These are phyloP conservation scores for Amanita muscaria DNA, from an alignment of 768 basidiomycete species.

Conservation along the genomic window DNA sequence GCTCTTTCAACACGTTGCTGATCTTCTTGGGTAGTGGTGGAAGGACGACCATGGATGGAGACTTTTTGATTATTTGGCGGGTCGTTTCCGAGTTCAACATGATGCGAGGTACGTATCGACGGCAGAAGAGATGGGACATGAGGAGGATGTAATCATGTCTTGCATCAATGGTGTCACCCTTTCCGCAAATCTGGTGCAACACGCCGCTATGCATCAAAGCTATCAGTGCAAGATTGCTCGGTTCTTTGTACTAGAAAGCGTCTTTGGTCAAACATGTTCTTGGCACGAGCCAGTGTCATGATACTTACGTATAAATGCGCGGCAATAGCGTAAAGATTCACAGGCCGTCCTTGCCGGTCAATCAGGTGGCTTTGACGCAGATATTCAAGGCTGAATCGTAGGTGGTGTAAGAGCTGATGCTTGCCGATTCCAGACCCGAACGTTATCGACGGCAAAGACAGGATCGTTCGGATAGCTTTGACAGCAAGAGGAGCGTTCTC, in stretches of 20 bases:
- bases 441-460: slow-evolving; percentile 50
- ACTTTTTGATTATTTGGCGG: slow-evolving; percentile 28
- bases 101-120: slow-evolving; percentile 41
- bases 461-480: slow-evolving; percentile 40
- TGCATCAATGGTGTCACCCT: slow-evolving; percentile 29
- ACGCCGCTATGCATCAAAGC: slow-evolving; percentile 47
- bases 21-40: slow-evolving; percentile 37
- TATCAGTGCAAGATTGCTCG: slow-evolving; percentile 60
- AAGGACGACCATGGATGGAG: slow-evolving; percentile 49
- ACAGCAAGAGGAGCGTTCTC: slow-evolving; percentile 38
- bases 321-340: slow-evolving; percentile 47
- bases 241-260: slow-evolving; percentile 54
- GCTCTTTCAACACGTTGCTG: slow-evolving; percentile 30
- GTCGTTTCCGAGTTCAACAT: slow-evolving; percentile 30
- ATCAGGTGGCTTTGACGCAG: slow-evolving; percentile 50
- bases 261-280: too few relatives aligned
- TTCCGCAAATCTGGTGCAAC: slow-evolving; percentile 47
- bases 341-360: slow-evolving; percentile 42
- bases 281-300: not conserved
- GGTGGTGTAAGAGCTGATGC: slow-evolving; percentile 53
- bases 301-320: slow-evolving; percentile 40
- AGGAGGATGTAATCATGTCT: slow-evolving; percentile 43
- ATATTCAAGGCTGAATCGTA: slow-evolving; percentile 67
- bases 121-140: slow-evolving; percentile 58
- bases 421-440: slow-evolving; percentile 46